Conservation (phyloP, 306 rosid genomes). For the Oemleria cerasiformis region DNA sequence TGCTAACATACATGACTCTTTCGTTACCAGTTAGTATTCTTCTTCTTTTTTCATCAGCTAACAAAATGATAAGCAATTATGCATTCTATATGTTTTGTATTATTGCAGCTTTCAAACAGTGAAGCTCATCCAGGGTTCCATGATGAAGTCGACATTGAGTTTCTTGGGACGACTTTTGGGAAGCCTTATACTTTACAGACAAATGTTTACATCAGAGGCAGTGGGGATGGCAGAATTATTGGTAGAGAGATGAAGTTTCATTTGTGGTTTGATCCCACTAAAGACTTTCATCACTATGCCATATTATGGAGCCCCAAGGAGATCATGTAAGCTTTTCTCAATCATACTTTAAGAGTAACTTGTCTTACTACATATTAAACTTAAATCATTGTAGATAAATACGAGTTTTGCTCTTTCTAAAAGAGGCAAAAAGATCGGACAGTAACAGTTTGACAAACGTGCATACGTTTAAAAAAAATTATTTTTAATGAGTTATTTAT, state of each 20-base stretch:
- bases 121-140: constrained; percentile 96
- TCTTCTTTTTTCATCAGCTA: no score
- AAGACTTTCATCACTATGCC: constrained; percentile 84
- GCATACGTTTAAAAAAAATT: background rate
- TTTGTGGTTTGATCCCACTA: constrained; percentile 93
- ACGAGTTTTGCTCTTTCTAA: no score
- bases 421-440: no score
- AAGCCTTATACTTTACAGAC: constrained; percentile 94
- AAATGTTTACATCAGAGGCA: constrained; percentile 90
- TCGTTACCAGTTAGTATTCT: no score
- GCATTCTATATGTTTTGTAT: background rate
- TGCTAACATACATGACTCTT: no score
- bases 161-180: constrained; percentile 93
- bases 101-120: constrained; percentile 79
- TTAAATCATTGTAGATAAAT: no score
- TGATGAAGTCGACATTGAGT: constrained; percentile 96
- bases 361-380: background rate
- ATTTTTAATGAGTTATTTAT: no score
- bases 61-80: no score
- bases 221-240: constrained; percentile 79
- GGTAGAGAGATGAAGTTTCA: constrained; percentile 98
- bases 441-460: background rate
- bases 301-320: constrained; percentile 83
- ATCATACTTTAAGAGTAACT: background rate
- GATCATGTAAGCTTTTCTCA: constrained; percentile 58